Base-by-base conservation (phyloP, 768 basidiomycete genomes). In the Suillus discolor region DNA sequence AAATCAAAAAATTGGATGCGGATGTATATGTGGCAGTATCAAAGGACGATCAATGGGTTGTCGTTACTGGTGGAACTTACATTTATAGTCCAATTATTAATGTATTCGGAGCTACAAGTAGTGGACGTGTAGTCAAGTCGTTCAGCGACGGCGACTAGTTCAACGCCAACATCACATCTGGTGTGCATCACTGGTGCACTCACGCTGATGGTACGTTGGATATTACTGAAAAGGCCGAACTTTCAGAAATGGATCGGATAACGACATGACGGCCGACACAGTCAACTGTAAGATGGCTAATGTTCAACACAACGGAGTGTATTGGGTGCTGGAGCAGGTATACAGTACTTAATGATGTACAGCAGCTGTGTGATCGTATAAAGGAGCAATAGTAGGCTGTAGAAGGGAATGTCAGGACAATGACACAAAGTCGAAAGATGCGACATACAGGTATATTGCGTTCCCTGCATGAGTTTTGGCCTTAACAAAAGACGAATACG, bases 371-470 rank as follows among this genome's bases (percentile, higher is more conserved):
- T 91, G 90, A 74, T 92, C 89, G 76, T 86, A 90, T 64, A 88
- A 75, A 47, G 88, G 85, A 11, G 82, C 88, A 72, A 88, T 81
- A 31, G 79, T 79, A 65, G 90, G 89, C 90, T 91, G 67, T 18
- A 49, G 34, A 66, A 41, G 55, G 3, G 12, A 15, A 12, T 28
- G 54, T 71, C 41, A 75, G 62, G 41, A 18, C 18, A 3, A n/a
- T 6, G 62, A 25, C 59, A 47, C 18, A 39, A 36, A n/a, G 39
- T 12, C 13, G 16, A 51, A 25, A 44, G 34, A 61, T 61, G 67
- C 73, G 55, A 80, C 89, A 45, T 80, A 94, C 93, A 68, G 92
- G 91, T 66, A 86, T 74, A 74, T 94, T 93, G 66, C 93, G 89
- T 79, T 94, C 93, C 93, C 92, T 85, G 84, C 63, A 61, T 61